Base-by-base conservation (phyloP, 768 basidiomycete genomes). In the Hericium coralloides region DNA sequence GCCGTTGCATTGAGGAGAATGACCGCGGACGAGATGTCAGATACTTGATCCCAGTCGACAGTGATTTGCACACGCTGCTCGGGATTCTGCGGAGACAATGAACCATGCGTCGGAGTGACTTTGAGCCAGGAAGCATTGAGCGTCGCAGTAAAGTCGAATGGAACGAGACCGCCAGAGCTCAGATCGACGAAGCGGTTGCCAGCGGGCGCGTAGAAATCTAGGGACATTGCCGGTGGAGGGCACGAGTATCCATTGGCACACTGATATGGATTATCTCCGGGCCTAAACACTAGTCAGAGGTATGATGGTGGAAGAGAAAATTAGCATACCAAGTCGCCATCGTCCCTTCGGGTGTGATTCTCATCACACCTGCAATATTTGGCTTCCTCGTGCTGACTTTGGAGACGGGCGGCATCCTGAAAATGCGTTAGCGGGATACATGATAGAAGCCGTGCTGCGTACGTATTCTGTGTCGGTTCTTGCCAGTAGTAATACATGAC, bases 401-500 rank as follows among this genome's bases (percentile, higher is more conserved):
- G 50, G 75, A 77, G 49, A 82, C 68, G 37, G 68, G 65, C 5
- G 80, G 81, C 79, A 82, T 81, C 20, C 77, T 84, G 60, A 22
- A 26, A 25, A 38, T 45, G 20, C 8, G 36, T 25, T 15, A 22
- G 22, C 22, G 9, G 20, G 4, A 47, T 47, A 9, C 5, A n/a
- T 18, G 26, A 54, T 4, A 31, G 18, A 39, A 10, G 23, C 17
- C n/a, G 22, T 23, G 38, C 38, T 17, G 15, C 76, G 43, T 54
- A 80, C 77, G 79, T 78, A 67, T 87, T 80, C 14, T 76, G 74
- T 79, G 81, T 81, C 4, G 85, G 84, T 63, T 84, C 83, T 59
- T 89, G 85, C 82, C 85, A 86, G 67, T 87, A 85, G 59, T 76
- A 80, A 59, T 83, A 86, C 55, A 78, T 78, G 57, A 82, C 64